A percentile compares a stretch with the other conserved stretches of the same genome.
phyloP scores from a whole-genome alignment of 73 alveolate genomes.

The Paramecium pentaurelia region DNA sequence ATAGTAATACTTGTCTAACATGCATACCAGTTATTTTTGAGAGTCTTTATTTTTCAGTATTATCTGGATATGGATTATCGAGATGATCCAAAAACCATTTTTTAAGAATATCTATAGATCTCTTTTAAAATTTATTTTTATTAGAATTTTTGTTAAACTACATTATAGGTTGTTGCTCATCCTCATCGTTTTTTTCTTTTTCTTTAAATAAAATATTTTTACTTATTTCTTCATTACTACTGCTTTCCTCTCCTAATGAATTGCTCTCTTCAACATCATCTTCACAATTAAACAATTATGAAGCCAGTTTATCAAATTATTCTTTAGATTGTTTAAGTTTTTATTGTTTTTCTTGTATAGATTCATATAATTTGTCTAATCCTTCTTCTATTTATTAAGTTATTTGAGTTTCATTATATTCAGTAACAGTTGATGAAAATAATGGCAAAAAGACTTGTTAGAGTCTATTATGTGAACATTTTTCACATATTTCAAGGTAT shows the following conservation, averaged over 20 bases:
- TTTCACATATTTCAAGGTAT: conserved; percentile 37
- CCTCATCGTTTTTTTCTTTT: not conserved
- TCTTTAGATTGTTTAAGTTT: conserved; percentile 9
- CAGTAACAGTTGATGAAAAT: not conserved
- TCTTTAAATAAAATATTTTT: not conserved
- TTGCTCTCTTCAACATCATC: not conserved
- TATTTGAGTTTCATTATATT: not conserved
- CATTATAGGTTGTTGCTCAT: not conserved
- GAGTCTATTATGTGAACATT: not conserved
- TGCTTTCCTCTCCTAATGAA: not conserved
- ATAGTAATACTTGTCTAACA: not conserved
- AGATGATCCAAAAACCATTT: conserved; percentile 48
- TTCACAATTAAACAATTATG: not conserved
- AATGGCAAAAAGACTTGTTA: not conserved
- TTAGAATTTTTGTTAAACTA: conserved; percentile 38
- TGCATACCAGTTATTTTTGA: conserved; percentile 39
- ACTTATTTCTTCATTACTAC: conserved; percentile 20
- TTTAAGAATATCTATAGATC: conserved; percentile 29
- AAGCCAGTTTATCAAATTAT: conserved; percentile 16
- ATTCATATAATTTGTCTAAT: conserved; percentile 12
- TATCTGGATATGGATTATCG: conserved; percentile 49
- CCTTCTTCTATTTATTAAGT: not conserved
- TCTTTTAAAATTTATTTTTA: conserved; percentile 18
- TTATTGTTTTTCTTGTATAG: not conserved
- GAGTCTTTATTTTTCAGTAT: conserved; percentile 23